phyloP scores from a whole-genome alignment of 2,329 filamentous ascomycete genomes.

The Intubia oerlemansii region DNA sequence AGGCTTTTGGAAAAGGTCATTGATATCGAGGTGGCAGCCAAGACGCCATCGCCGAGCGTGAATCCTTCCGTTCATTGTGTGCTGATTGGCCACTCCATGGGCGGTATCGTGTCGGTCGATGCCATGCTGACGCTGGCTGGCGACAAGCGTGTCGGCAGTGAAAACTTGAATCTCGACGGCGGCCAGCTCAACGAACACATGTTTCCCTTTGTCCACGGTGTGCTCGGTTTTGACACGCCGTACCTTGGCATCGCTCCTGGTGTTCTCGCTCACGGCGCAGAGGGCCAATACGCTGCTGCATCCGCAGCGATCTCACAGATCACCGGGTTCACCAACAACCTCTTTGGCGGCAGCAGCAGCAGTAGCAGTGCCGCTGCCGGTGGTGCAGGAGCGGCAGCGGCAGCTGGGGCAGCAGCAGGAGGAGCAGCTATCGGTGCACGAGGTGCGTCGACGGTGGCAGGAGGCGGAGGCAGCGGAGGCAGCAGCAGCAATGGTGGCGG shows the following conservation, averaged over 20 bases:
- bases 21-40: slow-evolving; percentile 70
- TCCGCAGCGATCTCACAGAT: slow-evolving; percentile 46
- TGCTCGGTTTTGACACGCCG: slow-evolving; percentile 87
- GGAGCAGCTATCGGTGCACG: slow-evolving; percentile 1
- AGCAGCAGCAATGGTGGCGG: too few species aligned
- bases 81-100: slow-evolving; percentile 75
- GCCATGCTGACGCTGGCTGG: slow-evolving; percentile 51
- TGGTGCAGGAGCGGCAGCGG: too few species aligned
- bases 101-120: slow-evolving; percentile 86
- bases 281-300: slow-evolving; percentile 64
- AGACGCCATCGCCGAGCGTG: slow-evolving; percentile 63
- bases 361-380: too few species aligned
- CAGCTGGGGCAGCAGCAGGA: slow-evolving; percentile 6
- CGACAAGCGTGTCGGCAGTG: slow-evolving; percentile 26
- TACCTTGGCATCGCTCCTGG: slow-evolving; percentile 66
- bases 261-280: slow-evolving; percentile 69
- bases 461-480: too few species aligned
- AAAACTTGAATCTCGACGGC: slow-evolving; percentile 8
- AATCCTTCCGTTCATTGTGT: slow-evolving; percentile 69
- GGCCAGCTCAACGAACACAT: slow-evolving; percentile 42
- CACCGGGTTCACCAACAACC: slow-evolving; percentile 40
- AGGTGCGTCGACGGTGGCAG: background rate
- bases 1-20: slow-evolving; percentile 86
- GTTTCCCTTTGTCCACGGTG: slow-evolving; percentile 82
- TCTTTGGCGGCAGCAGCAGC: slow-evolving; percentile 31